A percentile compares a stretch with the other conserved stretches of the same genome.
These are phyloP conservation scores for Alternaria gaisen DNA, from an alignment of 2,329 filamentous ascomycete species.

Conservation along the genomic window DNA sequence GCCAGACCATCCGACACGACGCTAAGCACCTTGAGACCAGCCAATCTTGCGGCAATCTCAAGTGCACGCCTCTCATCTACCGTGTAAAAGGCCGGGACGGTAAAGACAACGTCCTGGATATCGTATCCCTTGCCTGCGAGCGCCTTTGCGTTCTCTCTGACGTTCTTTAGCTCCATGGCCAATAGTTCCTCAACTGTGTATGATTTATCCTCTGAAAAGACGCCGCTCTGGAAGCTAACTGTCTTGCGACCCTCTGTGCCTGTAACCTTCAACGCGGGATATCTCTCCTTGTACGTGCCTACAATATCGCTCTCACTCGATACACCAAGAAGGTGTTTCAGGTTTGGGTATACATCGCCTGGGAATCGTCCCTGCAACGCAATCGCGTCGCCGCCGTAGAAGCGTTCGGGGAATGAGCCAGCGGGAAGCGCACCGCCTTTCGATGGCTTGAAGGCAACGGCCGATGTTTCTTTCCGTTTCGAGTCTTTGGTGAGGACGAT, in stretches of 20 bases:
- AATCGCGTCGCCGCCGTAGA: slow-evolving; percentile 91
- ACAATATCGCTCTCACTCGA: slow-evolving; percentile 66
- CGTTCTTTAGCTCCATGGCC: slow-evolving; percentile 94
- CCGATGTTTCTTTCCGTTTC: slow-evolving; percentile 90
- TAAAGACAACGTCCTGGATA: slow-evolving; percentile 86
- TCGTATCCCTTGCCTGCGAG: slow-evolving; percentile 78
- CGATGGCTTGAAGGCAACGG: slow-evolving; percentile 92
- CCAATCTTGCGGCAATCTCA: slow-evolving; percentile 83
- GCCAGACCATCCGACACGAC: slow-evolving; percentile 90
- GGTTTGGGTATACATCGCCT: slow-evolving; percentile 90
- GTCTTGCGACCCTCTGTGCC: slow-evolving; percentile 67
- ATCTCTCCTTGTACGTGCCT: slow-evolving; percentile 74
- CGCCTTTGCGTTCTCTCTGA: slow-evolving; percentile 85
- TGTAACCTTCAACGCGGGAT: slow-evolving; percentile 79
- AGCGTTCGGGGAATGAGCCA: slow-evolving; percentile 78
- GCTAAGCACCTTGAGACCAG: slow-evolving; percentile 84
- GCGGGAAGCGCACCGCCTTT: slow-evolving; percentile 67
- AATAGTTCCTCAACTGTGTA: slow-evolving; percentile 90
- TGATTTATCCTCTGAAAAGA: slow-evolving; percentile 68
- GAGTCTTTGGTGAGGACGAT: slow-evolving; percentile 98
- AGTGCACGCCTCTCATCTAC: slow-evolving; percentile 88
- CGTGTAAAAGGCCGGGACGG: slow-evolving; percentile 89
- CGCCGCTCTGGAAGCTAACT: slow-evolving; percentile 81
- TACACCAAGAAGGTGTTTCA: slow-evolving; percentile 89
- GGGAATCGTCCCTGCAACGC: slow-evolving; percentile 88